Evolutionary conservation across 2,329 filamentous ascomycete species (phyloP), one percentile per base, ranked within the genome.

Genomic region (Cladorrhinum sp.): DNA sequence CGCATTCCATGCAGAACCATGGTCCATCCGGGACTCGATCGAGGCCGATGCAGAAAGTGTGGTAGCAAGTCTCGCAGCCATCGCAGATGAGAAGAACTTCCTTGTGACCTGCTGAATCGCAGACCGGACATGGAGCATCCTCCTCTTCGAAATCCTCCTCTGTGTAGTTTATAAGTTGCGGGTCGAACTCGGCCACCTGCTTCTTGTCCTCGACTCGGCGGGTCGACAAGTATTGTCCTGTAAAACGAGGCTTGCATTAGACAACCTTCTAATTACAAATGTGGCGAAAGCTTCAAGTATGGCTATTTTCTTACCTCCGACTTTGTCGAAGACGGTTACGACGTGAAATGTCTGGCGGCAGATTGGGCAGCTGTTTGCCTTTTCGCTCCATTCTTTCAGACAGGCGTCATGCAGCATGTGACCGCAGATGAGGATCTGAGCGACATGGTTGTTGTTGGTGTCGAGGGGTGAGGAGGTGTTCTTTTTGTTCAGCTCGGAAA

Each of bases 301-400:
- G 55, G 55, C 56, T 56, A 61, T 33, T 48, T 55, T 80, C 85
- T 77, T 84, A 95, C 92, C 91, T 81, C 91, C 90, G 70, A 92
- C 78, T 67, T 83, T 86, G 71, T 90, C 86, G 74, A 89, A 89
- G 64, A 99, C 87, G 73, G 95, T 87, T 67, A 99, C 93, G 69
- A 89, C 79, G 76, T 98, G 94, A 79, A 99, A 98, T 65, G 84
- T 86, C 70, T 91, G 90, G 68, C 95, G 90, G 77, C 95, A 99
- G 75, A 99, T 96, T 51, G 95, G 95, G 75, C 95, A 99, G 73
- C 93, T 97, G 77, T 98, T 99, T 65, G 95, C 94, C 74, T 96
- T 90, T 76, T 96, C 91, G 51, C 94, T 92, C 95, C 95, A 99
- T 68, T 92, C 91, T 69, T 90, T 89, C 68, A 99, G 83, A 75